Conservation (phyloP, 305 asterid species). For the Fraxinus platypoda region DNA sequence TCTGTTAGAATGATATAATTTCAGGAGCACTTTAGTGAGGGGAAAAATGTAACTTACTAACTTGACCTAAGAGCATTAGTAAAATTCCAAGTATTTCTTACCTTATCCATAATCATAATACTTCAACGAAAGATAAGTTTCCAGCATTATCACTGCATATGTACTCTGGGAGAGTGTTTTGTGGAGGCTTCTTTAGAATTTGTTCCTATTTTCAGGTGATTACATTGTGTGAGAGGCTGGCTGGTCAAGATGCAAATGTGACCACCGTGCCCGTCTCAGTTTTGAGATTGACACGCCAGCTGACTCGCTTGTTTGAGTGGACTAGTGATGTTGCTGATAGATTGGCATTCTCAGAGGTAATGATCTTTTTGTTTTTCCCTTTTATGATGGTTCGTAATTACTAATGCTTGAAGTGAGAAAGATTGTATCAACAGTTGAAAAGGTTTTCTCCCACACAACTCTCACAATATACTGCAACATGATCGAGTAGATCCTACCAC, state of each 20-base stretch:
- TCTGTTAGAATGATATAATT: not conserved
- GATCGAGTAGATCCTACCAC: not conserved
- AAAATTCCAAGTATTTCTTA: not conserved
- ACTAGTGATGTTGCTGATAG: conserved; percentile 94
- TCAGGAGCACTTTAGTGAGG: not conserved
- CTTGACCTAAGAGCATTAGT: not conserved
- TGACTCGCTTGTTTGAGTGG: conserved; percentile 93
- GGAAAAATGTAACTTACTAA: not conserved
- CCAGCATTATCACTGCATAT: not conserved
- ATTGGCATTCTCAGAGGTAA: conserved; percentile 95
- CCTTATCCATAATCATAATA: not conserved
- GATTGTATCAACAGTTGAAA: not conserved
- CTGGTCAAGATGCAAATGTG: conserved; percentile 98
- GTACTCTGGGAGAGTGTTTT: not conserved
- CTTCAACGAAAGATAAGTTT: not conserved
- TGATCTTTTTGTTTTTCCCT: not conserved
- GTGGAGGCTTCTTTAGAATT: not conserved
- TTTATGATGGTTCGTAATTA: not conserved
- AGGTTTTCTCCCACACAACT: not conserved
- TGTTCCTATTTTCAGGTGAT: conserved; percentile 64
- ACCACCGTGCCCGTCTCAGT: conserved; percentile 97
- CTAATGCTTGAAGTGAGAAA: not conserved
- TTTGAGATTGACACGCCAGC: conserved; percentile 84
- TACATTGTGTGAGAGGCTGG: conserved; percentile 95
- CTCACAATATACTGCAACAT: not conserved